Evolutionary conservation across 805 yeast genomes (phyloP).

Genomic region (Ascoidea tarda): DNA sequence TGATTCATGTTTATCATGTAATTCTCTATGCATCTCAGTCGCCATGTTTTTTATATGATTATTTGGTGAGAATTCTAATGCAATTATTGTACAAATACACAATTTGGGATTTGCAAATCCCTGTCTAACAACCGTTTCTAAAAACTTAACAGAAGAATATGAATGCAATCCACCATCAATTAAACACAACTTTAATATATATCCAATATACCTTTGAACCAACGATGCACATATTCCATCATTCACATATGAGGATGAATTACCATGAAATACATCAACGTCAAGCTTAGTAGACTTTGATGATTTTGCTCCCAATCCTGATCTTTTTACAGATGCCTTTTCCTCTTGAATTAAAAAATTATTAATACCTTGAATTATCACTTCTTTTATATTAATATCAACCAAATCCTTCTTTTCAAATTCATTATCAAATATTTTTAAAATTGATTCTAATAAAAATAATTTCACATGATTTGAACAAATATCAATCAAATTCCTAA

Average conservation of each 20-base stretch:
- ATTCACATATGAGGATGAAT: constrained; percentile 29
- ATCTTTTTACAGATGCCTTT: constrained; percentile 23
- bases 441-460: constrained; percentile 42
- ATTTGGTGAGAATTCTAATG: constrained; percentile 43
- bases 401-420: constrained; percentile 18
- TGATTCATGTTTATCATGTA: constrained; percentile 57
- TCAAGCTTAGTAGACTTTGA: constrained; percentile 25
- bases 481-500: constrained; percentile 41
- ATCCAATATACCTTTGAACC: constrained; percentile 43
- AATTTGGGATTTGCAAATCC: constrained; percentile 69
- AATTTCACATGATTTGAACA: constrained; percentile 52
- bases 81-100: constrained; percentile 56
- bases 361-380: constrained; percentile 41
- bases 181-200: constrained; percentile 35
- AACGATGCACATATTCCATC: constrained; percentile 69
- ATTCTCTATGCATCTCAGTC: constrained; percentile 31
- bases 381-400: constrained; percentile 29
- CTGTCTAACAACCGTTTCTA: constrained; percentile 39
- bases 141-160: constrained; percentile 34
- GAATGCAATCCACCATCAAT: constrained; percentile 31
- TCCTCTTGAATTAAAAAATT: constrained; percentile 49
- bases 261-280: constrained; percentile 40
- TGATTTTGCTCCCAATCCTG: constrained; percentile 24
- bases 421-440: constrained; percentile 36
- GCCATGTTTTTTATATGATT: constrained; percentile 33